Evolutionary conservation across 1,284 basidiomycete species (phyloP).

Genomic region (Earliella scabrosa): DNA sequence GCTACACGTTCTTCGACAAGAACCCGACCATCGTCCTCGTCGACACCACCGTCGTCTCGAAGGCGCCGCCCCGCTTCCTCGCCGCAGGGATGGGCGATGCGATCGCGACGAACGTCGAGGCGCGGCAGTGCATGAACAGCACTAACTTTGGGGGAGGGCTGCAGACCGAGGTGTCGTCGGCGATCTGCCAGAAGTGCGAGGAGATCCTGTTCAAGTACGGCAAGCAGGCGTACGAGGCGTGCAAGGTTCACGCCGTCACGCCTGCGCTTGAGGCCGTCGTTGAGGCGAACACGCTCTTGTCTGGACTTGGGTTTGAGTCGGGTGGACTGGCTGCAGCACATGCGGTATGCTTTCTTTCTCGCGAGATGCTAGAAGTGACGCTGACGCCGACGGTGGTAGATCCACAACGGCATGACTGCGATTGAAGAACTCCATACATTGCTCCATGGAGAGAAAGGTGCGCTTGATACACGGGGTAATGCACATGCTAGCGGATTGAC

Average conservation of each 20-base stretch:
- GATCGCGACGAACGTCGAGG: conserved; percentile 41
- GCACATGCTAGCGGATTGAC: neutral
- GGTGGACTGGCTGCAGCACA: conserved; percentile 40
- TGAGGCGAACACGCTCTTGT: conserved; percentile 40
- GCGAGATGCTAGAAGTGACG: too few species aligned
- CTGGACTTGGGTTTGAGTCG: conserved; percentile 40
- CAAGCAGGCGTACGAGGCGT: conserved; percentile 39
- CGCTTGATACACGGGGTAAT: neutral
- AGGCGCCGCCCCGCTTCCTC: conserved; percentile 38
- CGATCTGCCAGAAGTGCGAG: conserved; percentile 40
- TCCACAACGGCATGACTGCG: conserved; percentile 39
- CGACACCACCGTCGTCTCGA: conserved; percentile 38
- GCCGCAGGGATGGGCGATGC: conserved; percentile 41
- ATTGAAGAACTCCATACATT: conserved; percentile 36
- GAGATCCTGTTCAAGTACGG: conserved; percentile 41
- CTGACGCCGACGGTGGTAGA: too few species aligned
- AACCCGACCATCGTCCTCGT: conserved; percentile 40
- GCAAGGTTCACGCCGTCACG: conserved; percentile 37
- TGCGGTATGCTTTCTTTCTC: conserved; percentile 36
- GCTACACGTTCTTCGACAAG: conserved; percentile 39
- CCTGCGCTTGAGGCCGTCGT: conserved; percentile 41
- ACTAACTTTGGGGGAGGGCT: conserved; percentile 39
- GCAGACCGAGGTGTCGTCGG: conserved; percentile 35
- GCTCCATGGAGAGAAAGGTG: conserved; percentile 41
- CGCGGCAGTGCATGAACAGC: conserved; percentile 32